These are phyloP conservation scores for Meira miltonrushii DNA, from an alignment of 1,284 basidiomycete species.

Conservation along the genomic window DNA sequence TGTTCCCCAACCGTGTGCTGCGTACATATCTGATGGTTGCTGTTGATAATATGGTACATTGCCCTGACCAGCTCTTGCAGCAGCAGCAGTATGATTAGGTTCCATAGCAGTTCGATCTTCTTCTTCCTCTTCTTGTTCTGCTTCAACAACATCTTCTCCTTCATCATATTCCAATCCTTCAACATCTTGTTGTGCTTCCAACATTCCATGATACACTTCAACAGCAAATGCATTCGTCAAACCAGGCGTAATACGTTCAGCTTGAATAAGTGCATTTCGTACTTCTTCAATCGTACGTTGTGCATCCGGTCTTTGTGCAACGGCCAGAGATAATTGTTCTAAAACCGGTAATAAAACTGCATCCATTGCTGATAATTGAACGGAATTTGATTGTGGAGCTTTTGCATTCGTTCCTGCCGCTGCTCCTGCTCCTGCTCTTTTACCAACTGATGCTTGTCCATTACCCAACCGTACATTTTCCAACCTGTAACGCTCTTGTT, in stretches of 20 bases:
- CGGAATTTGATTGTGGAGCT: neutral
- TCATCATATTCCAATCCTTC: slow-evolving; percentile 9
- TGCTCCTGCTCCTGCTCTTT: no score
- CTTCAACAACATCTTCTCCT: slow-evolving; percentile 5
- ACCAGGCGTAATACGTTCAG: slow-evolving; percentile 41
- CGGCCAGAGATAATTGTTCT: slow-evolving; percentile 38
- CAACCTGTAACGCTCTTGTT: neutral
- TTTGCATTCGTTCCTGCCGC: neutral
- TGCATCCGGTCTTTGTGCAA: slow-evolving; percentile 31
- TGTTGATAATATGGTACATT: neutral
- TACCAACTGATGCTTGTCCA: no score
- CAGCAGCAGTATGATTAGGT: no score
- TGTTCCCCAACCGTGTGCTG: neutral
- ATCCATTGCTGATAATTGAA: slow-evolving; percentile 31
- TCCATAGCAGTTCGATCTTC: no score
- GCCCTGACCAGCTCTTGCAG: neutral
- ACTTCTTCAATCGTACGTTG: slow-evolving; percentile 31
- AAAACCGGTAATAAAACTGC: slow-evolving; percentile 43
- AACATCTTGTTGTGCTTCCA: slow-evolving; percentile 6
- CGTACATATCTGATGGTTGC: neutral
- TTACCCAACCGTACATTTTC: neutral
- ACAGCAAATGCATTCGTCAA: slow-evolving; percentile 46
- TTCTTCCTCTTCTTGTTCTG: no score
- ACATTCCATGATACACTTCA: slow-evolving; percentile 44
- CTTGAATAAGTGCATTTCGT: slow-evolving; percentile 28